These are phyloP conservation scores for Ophiostoma novo-ulmi DNA, from an alignment of 2,329 filamentous ascomycete species.

Conservation along the genomic window DNA sequence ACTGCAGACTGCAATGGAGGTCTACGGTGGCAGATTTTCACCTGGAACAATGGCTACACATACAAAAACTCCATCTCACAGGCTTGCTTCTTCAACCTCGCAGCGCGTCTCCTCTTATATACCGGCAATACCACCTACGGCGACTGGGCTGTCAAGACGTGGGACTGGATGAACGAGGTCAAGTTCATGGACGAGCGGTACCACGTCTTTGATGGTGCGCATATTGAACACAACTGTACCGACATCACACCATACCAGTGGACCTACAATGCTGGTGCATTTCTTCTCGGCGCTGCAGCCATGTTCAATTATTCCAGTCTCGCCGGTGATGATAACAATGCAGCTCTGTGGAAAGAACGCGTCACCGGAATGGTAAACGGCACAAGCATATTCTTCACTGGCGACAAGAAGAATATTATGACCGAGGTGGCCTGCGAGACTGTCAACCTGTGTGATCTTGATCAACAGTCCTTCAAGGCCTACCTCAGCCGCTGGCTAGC, in stretches of 20 bases:
- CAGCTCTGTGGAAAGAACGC: conserved; percentile 51
- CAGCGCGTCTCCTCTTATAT: conserved; percentile 60
- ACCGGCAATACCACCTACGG: conserved; percentile 72
- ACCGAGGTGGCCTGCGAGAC: conserved; percentile 61
- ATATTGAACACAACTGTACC: conserved; percentile 54
- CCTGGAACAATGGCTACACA: conserved; percentile 72
- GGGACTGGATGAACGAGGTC: conserved; percentile 59
- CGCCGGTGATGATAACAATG: conserved; percentile 27
- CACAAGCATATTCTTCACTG: conserved; percentile 51
- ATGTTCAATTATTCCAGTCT: conserved; percentile 60
- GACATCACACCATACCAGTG: conserved; percentile 58
- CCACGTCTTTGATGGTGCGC: conserved; percentile 59
- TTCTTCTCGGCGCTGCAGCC: conserved; percentile 61
- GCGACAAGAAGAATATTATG: conserved; percentile 52
- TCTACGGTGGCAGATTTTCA: conserved; percentile 78
- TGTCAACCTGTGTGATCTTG: conserved; percentile 55
- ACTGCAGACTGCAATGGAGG: conserved; percentile 64
- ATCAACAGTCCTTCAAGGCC: conserved; percentile 61
- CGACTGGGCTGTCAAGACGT: conserved; percentile 69
- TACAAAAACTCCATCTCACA: conserved; percentile 58
- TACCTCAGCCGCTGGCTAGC: conserved; percentile 59
- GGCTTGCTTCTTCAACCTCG: conserved; percentile 48
- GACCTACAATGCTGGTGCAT: conserved; percentile 63
- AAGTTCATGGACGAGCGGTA: conserved; percentile 55
- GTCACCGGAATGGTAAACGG: conserved; percentile 53